Evolutionary conservation across 2,329 filamentous ascomycete genomes (phyloP), one percentile per base, ranked within the genome.

Genomic region (Penicillium sp.): DNA sequence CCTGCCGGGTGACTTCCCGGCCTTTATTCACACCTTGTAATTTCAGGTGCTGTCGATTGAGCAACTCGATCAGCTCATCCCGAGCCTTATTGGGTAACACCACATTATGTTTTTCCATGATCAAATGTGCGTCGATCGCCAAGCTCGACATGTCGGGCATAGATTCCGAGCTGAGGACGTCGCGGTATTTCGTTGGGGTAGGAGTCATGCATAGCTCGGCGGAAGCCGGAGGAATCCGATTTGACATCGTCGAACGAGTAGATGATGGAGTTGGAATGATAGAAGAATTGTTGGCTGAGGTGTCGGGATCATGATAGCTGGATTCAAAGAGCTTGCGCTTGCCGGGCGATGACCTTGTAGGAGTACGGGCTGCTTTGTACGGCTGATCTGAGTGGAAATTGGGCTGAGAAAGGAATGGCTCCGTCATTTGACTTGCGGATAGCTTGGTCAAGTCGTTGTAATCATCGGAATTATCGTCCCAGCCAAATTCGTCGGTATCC

Each of bases 1-100:
- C 82, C 8, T 82, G 70, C n/a, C 89, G 76, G 3, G 83, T 81
- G 6, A 87, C 82, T 55, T 93, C 88, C 2, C 89, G 78, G 0
- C 88, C 87, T 57, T 81, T 81, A 34, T 79, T 77, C 18, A 89
- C 78, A 0, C 89, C 89, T 63, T 82, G 83, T 0, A 81, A 79
- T 48, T 79, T 81, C 48, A 86, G 72, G 14, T 83, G 81, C 59
- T 89, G 80, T 40, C 74, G 81, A 31, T 80, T 77, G 28, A 90
- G 75, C 7, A 83, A 58, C 10, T 63, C 63, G 2, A 73, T 63
- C 2, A 80, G 46, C 16, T 76, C 71, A 3, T 72, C 67, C 29
- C 67, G 69, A 2, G 72, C 71, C 9, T 60, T 52, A 9, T 67
- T 64, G 5, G 73, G 63, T 9, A 79, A 47, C 2, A 67, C 62